These are phyloP conservation scores for Dalbergia cochinchinensis DNA, from an alignment of 306 rosid genomes.

Conservation along the genomic window DNA sequence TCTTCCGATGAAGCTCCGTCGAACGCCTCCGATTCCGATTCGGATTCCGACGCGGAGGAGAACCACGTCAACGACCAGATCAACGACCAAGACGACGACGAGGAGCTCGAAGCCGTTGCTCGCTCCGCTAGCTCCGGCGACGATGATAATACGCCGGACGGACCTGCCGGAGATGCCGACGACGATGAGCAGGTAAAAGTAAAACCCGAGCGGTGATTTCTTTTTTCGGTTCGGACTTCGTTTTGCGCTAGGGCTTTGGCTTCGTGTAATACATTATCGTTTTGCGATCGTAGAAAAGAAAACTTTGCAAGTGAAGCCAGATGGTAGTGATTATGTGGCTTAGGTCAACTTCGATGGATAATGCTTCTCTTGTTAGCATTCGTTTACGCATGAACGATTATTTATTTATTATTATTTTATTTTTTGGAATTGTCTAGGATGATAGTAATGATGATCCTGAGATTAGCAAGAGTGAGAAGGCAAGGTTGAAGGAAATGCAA, in stretches of 20 bases:
- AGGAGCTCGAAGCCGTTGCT: conserved; percentile 92
- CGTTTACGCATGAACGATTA: background rate
- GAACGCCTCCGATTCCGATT: conserved; percentile 56
- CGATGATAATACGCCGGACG: conserved; percentile 43
- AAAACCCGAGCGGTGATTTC: background rate
- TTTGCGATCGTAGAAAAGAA: background rate
- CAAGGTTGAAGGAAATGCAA: conserved; percentile 84
- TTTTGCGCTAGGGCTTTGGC: conserved; percentile 25
- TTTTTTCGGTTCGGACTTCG: background rate
- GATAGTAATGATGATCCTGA: conserved; percentile 56
- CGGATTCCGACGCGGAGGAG: conserved; percentile 52
- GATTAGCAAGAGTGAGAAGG: conserved; percentile 85
- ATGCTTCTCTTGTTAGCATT: background rate
- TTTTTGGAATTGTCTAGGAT: conserved; percentile 44
- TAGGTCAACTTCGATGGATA: background rate
- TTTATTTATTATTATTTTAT: background rate
- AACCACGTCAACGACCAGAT: conserved; percentile 68
- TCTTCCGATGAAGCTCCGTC: conserved; percentile 73
- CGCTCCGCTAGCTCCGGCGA: conserved; percentile 81
- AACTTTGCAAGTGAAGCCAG: background rate
- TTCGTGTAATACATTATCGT: background rate
- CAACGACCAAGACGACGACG: conserved; percentile 82
- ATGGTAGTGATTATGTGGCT: background rate
- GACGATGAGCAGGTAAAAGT: conserved; percentile 66
- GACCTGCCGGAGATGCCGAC: conserved; percentile 42